Conservation (phyloP, 1,284 basidiomycete species). For the Schizophyllum commune region DNA sequence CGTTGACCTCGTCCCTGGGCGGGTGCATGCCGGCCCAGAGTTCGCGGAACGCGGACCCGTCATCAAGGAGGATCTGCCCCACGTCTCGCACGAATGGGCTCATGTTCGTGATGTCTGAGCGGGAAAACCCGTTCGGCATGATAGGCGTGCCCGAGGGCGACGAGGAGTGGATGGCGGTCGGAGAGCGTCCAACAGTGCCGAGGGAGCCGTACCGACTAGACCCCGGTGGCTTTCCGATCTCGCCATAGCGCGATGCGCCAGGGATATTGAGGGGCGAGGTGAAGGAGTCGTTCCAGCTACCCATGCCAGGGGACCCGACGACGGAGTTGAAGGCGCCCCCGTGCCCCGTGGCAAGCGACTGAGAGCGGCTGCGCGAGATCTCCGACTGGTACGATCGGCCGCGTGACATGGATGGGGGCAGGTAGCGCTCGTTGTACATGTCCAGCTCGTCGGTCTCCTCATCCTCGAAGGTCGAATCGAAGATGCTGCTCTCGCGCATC, state of each 20-base stretch:
- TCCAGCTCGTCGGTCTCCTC: conserved; percentile 53
- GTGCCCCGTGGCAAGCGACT: conserved; percentile 50
- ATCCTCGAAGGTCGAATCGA: conserved; percentile 64
- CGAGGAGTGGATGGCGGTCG: conserved; percentile 31
- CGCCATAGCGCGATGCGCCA: conserved; percentile 24
- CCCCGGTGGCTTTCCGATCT: conserved; percentile 54
- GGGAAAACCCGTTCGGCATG: conserved; percentile 31
- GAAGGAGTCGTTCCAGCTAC: conserved; percentile 3
- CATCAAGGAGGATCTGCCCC: conserved; percentile 65
- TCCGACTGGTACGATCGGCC: conserved; percentile 48
- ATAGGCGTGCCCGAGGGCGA: conserved; percentile 31
- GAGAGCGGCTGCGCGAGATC: conserved; percentile 63
- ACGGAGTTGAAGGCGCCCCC: conserved; percentile 41
- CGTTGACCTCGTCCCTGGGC: conserved; percentile 39
- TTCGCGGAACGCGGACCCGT: conserved; percentile 58
- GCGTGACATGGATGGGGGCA: conserved; percentile 33
- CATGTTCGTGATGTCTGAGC: conserved; percentile 62
- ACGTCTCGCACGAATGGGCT: conserved; percentile 76
- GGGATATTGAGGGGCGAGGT: not conserved
- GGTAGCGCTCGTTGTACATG: conserved; percentile 46
- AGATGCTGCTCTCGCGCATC: conserved; percentile 18
- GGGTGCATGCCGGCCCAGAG: conserved; percentile 62
- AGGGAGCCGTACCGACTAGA: conserved; percentile 58
- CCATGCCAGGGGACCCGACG: conserved; percentile 15
- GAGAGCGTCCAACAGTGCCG: conserved; percentile 46